Evolutionary conservation across 2,329 filamentous ascomycete species (phyloP).

Genomic region (Pseudogymnoascus sp.): DNA sequence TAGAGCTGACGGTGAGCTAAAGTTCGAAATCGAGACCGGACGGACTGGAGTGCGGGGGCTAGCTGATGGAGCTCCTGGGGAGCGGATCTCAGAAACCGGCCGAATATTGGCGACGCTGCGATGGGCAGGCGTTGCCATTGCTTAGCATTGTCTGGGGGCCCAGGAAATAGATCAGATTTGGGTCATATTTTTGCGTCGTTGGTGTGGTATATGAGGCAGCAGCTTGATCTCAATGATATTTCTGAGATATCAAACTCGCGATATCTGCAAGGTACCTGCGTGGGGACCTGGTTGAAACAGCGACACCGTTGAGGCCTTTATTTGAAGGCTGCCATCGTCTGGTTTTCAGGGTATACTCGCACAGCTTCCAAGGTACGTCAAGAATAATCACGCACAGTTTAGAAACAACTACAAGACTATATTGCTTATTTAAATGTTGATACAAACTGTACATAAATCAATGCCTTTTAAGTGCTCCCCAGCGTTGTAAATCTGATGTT

Average conservation of each 20-base stretch:
- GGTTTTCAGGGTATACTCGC: not conserved
- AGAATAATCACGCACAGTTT: no score
- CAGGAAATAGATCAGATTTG: not conserved
- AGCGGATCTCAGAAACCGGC: constrained; percentile 14
- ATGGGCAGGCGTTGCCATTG: constrained; percentile 40
- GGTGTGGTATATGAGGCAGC: not conserved
- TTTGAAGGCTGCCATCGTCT: not conserved
- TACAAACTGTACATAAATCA: not conserved
- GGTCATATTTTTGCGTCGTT: not conserved
- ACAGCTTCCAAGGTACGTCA: not conserved
- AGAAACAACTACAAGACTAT: not conserved
- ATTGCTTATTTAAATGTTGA: not conserved
- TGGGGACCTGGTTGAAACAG: not conserved
- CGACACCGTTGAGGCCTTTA: not conserved
- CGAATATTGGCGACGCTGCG: constrained; percentile 53
- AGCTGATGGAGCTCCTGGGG: constrained; percentile 28
- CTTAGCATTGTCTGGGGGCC: not conserved
- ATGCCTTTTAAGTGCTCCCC: no score
- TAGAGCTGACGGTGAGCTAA: constrained; percentile 54
- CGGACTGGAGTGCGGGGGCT: constrained; percentile 54
- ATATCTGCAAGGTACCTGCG: constrained; percentile 5
- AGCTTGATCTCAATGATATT: not conserved
- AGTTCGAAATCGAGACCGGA: constrained; percentile 43
- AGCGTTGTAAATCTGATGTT: not conserved
- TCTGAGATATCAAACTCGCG: constrained; percentile 2